phyloP scores from a whole-genome alignment of 2,329 filamentous ascomycete genomes.

The Penicillium sp. region DNA sequence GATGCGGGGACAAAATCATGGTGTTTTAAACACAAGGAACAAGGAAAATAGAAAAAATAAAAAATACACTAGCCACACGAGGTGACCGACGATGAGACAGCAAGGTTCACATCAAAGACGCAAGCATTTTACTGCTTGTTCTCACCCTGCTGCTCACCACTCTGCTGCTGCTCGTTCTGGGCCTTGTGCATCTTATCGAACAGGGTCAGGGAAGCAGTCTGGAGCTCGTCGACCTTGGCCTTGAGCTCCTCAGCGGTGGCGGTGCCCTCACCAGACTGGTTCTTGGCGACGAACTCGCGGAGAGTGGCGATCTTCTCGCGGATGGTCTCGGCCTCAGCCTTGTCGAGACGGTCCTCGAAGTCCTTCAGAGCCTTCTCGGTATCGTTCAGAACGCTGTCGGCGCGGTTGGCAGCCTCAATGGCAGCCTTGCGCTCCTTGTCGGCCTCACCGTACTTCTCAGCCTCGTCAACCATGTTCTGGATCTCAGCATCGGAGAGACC shows the following conservation, averaged over 20 bases:
- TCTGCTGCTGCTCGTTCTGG: slow-evolving; percentile 66
- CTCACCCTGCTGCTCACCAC: slow-evolving; percentile 57
- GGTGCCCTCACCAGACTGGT: slow-evolving; percentile 85
- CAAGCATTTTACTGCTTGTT: slow-evolving; percentile 61
- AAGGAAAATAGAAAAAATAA: slow-evolving; percentile 31
- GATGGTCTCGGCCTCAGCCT: slow-evolving; percentile 90
- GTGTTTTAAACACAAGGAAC: slow-evolving; percentile 29
- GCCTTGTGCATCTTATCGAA: slow-evolving; percentile 99
- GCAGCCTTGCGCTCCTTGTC: slow-evolving; percentile 96
- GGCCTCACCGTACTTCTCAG: slow-evolving; percentile 90
- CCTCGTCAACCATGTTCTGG: slow-evolving; percentile 95
- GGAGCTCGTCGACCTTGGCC: slow-evolving; percentile 97
- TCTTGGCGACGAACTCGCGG: slow-evolving; percentile 90
- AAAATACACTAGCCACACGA: slow-evolving; percentile 33
- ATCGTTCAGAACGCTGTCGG: slow-evolving; percentile 94
- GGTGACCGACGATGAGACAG: slow-evolving; percentile 30
- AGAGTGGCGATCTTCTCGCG: slow-evolving; percentile 87
- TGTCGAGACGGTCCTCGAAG: slow-evolving; percentile 93
- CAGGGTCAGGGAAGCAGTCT: slow-evolving; percentile 90
- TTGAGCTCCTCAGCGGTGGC: slow-evolving; percentile 92
- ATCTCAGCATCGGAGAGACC: slow-evolving; percentile 95
- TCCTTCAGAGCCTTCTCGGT: slow-evolving; percentile 98
- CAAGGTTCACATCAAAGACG: slow-evolving; percentile 40
- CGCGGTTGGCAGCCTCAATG: slow-evolving; percentile 96
- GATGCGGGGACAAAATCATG: slow-evolving; percentile 28